Evolutionary conservation across 208 protist species (phyloP), one percentile per base, ranked within the genome.

Genomic region (Trypanosomatidae sp.): DNA sequence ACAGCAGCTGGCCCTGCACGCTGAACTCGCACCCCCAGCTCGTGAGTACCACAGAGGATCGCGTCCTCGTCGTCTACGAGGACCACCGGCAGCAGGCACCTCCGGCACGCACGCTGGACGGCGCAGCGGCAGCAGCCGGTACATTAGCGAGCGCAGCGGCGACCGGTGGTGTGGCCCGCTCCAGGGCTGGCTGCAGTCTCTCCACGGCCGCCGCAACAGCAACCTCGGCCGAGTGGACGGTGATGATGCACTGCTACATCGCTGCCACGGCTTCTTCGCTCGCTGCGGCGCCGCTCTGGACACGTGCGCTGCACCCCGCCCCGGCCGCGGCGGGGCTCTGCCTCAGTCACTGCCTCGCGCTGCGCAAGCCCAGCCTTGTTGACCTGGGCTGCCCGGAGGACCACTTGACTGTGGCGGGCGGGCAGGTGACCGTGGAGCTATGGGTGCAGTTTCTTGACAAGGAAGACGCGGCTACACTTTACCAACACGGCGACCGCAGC

Each of bases 401-500:
- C 49, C 68, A 65, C 39, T 86, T 98, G 25, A 81, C 82, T 28
- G 85, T 84, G 49, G 66, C 77, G 33, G 87, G 84, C n/a, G 93
- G 93, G 13, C 88, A 97, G 60, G 80, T 95, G 9, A 94, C 92
- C 19, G 73, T 98, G 25, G 95, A 98, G 85, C 62, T 97, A 36
- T 97, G 91, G 88, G 85, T 91, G 50, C 85, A 83, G 82, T 80
- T 96, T 0, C 84, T 94, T 12, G 86, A 91, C 58, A 91, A 83
- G 65, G 85, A 95, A 64, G 87, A 91, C 44, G 79, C 80, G n/a
- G 80, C 81, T 17, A 88, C 85, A n/a, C 79, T 98, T 19, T 98
- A 98, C 77, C 86, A 90, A 53, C 95, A 98, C 80, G 95, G 95
- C 60, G 91, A 98, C 77, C 82, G 88, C 69, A 86, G 76, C 70